Base-by-base conservation (phyloP, 768 basidiomycete genomes). In the Phlebiopsis flavidoalba region DNA sequence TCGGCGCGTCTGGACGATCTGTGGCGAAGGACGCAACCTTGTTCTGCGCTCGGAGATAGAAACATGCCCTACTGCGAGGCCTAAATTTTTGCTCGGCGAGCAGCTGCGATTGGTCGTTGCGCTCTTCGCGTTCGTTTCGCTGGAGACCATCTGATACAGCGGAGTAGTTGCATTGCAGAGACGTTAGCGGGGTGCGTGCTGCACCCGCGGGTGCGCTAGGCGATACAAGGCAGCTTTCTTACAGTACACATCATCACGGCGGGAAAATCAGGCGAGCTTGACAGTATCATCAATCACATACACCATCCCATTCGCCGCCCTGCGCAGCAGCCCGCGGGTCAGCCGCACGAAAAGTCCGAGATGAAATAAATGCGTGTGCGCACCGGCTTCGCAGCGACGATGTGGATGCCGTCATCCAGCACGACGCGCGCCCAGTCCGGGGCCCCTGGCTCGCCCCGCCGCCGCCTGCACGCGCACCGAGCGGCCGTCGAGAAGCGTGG, bases 381-480 rank as follows among this genome's bases (percentile, higher is more conserved):
- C 53, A 89, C 92, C 80, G 88, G 80, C 70, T 81, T 87, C 79
- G 77, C 83, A 1, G 70, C 78, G 21, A 83, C 63, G 46, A 94
- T 87, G 45, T 71, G 80, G 8, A 83, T 71, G 12, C 79, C 79
- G 43, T 78, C 79, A 57, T 87, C 82, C 12, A 93, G 65, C 0
- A 78, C 77, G 7, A 87, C 82, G 45, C 75, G 77, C 64, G 75
- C 74, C 90, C 89, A 92, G 43, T 82, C 80, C 5, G 79, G 76
- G 19, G 70, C 71, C 40, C 74, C 65, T 2, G 70, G 63, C 46
- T 76, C 71, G 31, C 67, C 72, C 71, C 55, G 74, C 75, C 1
- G 68, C 68, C 46, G 73, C 71, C 11, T 73, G 72, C 67, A 93
- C 86, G 0, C 80, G 75, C 37, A 93, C 78, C 2, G 80, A 76